Evolutionary conservation across 306 rosid species (phyloP).

Genomic region (Mimosa pudica): DNA sequence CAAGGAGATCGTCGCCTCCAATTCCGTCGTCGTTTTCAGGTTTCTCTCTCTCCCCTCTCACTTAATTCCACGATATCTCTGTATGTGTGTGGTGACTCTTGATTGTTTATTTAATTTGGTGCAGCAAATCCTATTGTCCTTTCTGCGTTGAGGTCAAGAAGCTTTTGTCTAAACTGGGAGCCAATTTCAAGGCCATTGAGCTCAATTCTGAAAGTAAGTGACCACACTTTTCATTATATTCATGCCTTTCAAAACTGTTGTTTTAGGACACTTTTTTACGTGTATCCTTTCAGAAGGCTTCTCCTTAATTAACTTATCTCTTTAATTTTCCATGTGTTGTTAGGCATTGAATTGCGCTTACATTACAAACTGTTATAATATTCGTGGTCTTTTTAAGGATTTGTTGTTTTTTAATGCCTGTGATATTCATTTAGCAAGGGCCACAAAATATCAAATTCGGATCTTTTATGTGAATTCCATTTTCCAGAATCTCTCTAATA

Average conservation of each 20-base stretch:
- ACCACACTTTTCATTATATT: background rate
- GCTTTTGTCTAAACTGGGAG: conserved; percentile 53
- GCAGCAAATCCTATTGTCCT: conserved; percentile 73
- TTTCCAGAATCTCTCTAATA: background rate
- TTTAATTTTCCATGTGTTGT: background rate
- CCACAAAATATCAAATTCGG: background rate
- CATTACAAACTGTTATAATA: background rate
- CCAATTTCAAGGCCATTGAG: conserved; percentile 55
- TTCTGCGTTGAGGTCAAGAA: conserved; percentile 64
- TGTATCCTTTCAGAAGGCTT: background rate
- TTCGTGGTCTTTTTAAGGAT: background rate
- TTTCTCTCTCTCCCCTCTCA: background rate
- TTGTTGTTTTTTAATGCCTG: background rate
- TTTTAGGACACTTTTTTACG: background rate
- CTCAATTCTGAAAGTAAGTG: conserved; percentile 62
- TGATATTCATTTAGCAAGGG: background rate
- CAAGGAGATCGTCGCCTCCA: conserved; percentile 73
- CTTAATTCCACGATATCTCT: too few species aligned
- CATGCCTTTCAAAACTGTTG: background rate
- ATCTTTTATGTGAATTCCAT: background rate
- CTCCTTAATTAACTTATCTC: background rate
- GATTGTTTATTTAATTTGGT: background rate
- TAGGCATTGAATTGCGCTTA: background rate
- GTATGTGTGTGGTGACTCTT: background rate
- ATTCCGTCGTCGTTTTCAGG: conserved; percentile 85